Conservation (phyloP, 768 basidiomycete species). For the Pleurotus pulmonarius region DNA sequence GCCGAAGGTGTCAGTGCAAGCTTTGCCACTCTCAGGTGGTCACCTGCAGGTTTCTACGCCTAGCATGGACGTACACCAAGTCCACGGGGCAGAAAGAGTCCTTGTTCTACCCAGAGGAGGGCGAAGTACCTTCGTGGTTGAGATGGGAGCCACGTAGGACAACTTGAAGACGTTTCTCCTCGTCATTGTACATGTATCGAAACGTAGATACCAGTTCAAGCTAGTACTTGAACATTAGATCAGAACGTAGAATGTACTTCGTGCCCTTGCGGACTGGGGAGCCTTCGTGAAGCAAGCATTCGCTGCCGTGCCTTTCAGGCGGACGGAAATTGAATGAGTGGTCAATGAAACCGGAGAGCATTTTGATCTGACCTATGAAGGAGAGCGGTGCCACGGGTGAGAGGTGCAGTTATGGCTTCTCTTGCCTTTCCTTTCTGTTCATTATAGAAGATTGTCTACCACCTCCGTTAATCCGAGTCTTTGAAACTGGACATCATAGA, state of each 20-base stretch:
- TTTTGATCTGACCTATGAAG: conserved; percentile 49
- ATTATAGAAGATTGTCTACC: conserved; percentile 68
- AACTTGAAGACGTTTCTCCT: not conserved
- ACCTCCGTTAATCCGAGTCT: not conserved
- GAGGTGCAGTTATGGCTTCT: conserved; percentile 46
- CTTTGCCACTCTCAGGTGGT: conserved; percentile 50
- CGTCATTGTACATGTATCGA: not conserved
- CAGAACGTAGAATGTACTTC: conserved; percentile 73
- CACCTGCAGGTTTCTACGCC: conserved; percentile 52
- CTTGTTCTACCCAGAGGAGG: conserved; percentile 81
- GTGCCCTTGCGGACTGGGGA: conserved; percentile 54
- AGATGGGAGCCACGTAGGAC: conserved; percentile 46
- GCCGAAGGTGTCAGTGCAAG: conserved; percentile 66
- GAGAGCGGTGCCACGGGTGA: conserved; percentile 61
- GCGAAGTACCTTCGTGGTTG: conserved; percentile 75
- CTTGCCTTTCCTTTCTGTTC: conserved; percentile 45
- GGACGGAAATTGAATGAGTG: not conserved
- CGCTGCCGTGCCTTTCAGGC: conserved; percentile 55
- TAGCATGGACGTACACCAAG: conserved; percentile 75
- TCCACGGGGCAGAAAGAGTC: conserved; percentile 79
- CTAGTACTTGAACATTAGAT: conserved; percentile 61
- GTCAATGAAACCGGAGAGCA: not conserved
- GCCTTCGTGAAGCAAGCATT: conserved; percentile 73
- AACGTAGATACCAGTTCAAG: not conserved
- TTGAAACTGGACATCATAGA: not conserved